These are phyloP conservation scores for Pseudonitzschia multiseries DNA, from an alignment of 108 stramenopile species.

Conservation along the genomic window DNA sequence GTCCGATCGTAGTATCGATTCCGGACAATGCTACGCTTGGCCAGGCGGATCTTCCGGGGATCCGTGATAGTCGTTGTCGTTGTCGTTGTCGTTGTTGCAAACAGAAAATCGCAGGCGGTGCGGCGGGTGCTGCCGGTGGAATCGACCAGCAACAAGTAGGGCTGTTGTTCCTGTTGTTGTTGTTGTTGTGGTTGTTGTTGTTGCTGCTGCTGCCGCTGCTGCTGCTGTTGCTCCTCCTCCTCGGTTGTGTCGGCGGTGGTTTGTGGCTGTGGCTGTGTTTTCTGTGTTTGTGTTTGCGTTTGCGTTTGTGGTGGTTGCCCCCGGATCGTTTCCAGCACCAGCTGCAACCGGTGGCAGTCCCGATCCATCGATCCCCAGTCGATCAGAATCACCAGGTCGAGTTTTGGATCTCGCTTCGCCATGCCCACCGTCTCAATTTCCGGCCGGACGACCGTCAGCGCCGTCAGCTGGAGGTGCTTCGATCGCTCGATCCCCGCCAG, in stretches of 20 bases:
- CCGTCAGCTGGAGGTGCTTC: slow-evolving; percentile 11
- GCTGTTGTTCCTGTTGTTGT: background rate
- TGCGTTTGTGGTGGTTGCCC: too few relatives aligned
- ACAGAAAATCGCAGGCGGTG: slow-evolving; percentile 10
- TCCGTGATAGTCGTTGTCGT: background rate
- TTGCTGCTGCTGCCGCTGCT: too few relatives aligned
- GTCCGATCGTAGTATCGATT: slow-evolving; percentile 34
- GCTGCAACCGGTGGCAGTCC: slow-evolving; percentile 47
- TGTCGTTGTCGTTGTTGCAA: background rate
- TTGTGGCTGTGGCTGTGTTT: too few relatives aligned
- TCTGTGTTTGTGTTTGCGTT: background rate
- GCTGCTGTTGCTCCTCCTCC: too few relatives aligned
- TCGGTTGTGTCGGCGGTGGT: too few relatives aligned
- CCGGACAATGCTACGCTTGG: slow-evolving; percentile 42
- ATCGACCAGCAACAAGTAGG: slow-evolving; percentile 33
- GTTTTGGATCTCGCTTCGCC: background rate
- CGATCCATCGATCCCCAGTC: slow-evolving; percentile 44
- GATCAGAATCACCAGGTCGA: slow-evolving; percentile 24
- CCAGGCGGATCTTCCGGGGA: slow-evolving; percentile 19
- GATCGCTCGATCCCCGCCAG: slow-evolving; percentile 31
- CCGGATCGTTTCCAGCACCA: slow-evolving; percentile 15
- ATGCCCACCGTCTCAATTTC: slow-evolving; percentile 15
- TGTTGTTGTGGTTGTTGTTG: too few relatives aligned
- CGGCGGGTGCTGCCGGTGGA: slow-evolving; percentile 28
- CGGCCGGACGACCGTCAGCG: slow-evolving; percentile 23